Percentiles rank a stretch among this genome's conserved stretches.
These are phyloP conservation scores for Apophysomyces elegans DNA, from an alignment of 371 early-diverging fungal species.

Conservation along the genomic window DNA sequence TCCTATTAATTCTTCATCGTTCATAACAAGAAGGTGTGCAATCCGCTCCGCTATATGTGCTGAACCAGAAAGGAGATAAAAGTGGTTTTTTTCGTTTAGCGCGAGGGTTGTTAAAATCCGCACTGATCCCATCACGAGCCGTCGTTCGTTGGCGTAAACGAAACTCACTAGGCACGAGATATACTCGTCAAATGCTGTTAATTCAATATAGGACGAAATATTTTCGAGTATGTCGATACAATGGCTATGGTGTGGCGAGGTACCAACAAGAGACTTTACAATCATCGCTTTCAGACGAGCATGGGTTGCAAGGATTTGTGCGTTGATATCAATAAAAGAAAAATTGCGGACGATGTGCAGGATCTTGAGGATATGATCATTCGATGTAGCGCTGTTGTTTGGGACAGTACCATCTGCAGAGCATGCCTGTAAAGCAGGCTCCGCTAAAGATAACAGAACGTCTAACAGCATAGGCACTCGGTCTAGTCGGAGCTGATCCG, in stretches of 20 bases:
- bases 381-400: not conserved
- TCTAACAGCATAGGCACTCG: constrained; percentile 72
- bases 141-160: constrained; percentile 62
- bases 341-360: constrained; percentile 78
- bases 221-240: constrained; percentile 76
- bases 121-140: constrained; percentile 65
- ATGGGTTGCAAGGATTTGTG: constrained; percentile 51
- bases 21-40: constrained; percentile 63
- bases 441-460: constrained; percentile 55
- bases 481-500: constrained; percentile 66
- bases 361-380: constrained; percentile 71
- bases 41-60: constrained; percentile 46
- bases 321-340: constrained; percentile 66
- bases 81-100: constrained; percentile 56
- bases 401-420: not conserved
- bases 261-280: constrained; percentile 57
- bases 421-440: constrained; percentile 25
- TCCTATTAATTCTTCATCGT: constrained; percentile 75
- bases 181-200: constrained; percentile 41
- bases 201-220: constrained; percentile 51
- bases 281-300: constrained; percentile 53
- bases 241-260: constrained; percentile 51
- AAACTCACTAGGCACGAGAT: constrained; percentile 41
- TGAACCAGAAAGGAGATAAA: constrained; percentile 28
- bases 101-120: constrained; percentile 65